Percentiles rank a stretch among this genome's conserved stretches.
Evolutionary conservation across 106 monocot genomes (phyloP).

Genomic region (Acorus gramineus): DNA sequence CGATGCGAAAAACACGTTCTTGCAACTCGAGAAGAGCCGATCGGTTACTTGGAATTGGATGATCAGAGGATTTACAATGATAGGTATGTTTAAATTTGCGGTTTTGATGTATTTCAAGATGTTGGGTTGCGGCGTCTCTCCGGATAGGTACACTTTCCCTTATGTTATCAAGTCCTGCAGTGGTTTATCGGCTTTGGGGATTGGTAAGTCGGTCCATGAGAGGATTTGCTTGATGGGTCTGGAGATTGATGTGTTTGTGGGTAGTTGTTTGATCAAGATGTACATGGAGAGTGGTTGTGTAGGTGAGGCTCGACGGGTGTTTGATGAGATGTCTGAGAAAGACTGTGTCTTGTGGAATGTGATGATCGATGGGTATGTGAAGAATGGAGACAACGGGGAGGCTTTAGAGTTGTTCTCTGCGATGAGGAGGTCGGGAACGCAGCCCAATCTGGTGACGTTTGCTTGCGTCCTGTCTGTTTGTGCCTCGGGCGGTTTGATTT

Average conservation of each 20-base stretch:
- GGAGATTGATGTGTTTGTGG: slow-evolving; percentile 53
- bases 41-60: slow-evolving; percentile 81
- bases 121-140: slow-evolving; percentile 32
- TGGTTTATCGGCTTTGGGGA: slow-evolving; percentile 30
- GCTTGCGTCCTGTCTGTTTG: slow-evolving; percentile 51
- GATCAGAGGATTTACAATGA: slow-evolving; percentile 48
- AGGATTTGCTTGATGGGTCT: slow-evolving; percentile 43
- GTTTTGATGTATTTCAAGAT: slow-evolving; percentile 85
- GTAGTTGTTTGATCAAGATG: slow-evolving; percentile 76
- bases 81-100: slow-evolving; percentile 38
- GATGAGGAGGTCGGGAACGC: slow-evolving; percentile 34
- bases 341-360: slow-evolving; percentile 89
- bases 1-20: slow-evolving; percentile 53
- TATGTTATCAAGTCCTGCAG: slow-evolving; percentile 64
- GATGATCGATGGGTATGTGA: slow-evolving; percentile 75
- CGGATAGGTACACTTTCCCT: slow-evolving; percentile 66
- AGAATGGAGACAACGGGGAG: slow-evolving; percentile 20
- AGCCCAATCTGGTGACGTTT: slow-evolving; percentile 53
- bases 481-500: slow-evolving; percentile 40
- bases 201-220: slow-evolving; percentile 50
- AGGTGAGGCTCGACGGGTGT: slow-evolving; percentile 50
- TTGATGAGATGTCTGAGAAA: slow-evolving; percentile 56
- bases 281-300: slow-evolving; percentile 36
- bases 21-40: slow-evolving; percentile 21
- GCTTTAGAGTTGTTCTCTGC: slow-evolving; percentile 40